These are phyloP conservation scores for Aspergillus hancockii DNA, from an alignment of 495 filamentous ascomycete genomes.

Conservation along the genomic window DNA sequence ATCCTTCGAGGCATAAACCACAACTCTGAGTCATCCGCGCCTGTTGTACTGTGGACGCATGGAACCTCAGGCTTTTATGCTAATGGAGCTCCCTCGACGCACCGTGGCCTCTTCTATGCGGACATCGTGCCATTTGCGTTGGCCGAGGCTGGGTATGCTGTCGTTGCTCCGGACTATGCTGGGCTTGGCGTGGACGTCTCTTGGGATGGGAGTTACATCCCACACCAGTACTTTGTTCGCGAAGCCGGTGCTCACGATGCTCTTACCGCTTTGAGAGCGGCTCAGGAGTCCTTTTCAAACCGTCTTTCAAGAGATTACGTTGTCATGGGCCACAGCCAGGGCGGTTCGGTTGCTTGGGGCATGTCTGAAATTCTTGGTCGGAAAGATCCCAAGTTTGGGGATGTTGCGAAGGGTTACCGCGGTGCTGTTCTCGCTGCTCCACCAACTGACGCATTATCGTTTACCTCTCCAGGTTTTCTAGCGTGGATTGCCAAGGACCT, in stretches of 20 bases:
- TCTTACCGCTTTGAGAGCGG: constrained; percentile 44
- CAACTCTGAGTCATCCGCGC: constrained; percentile 20
- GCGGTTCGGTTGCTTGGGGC: constrained; percentile 48
- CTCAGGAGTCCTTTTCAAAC: constrained; percentile 37
- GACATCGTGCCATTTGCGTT: constrained; percentile 45
- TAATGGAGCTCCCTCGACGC: constrained; percentile 45
- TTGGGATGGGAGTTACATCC: constrained; percentile 34
- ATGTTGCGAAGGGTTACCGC: constrained; percentile 36
- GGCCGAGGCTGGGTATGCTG: constrained; percentile 51
- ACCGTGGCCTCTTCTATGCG: constrained; percentile 48
- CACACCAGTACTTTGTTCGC: constrained; percentile 42
- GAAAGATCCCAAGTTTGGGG: constrained; percentile 25
- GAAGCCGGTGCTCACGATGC: constrained; percentile 42
- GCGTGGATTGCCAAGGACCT: constrained; percentile 23
- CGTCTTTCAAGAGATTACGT: constrained; percentile 38
- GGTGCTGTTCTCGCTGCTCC: constrained; percentile 43
- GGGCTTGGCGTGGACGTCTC: constrained; percentile 50
- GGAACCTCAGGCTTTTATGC: constrained; percentile 51
- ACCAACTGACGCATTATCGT: constrained; percentile 30
- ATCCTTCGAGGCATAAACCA: constrained; percentile 12
- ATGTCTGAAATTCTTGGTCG: constrained; percentile 34
- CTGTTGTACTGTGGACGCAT: constrained; percentile 54
- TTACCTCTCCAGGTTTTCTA: constrained; percentile 22
- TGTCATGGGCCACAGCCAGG: constrained; percentile 50
- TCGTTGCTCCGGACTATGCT: constrained; percentile 58